Evolutionary conservation across 192 early-diverging fungal species (phyloP), one percentile per base, ranked within the genome.

Genomic region (Coemansia sp.): DNA sequence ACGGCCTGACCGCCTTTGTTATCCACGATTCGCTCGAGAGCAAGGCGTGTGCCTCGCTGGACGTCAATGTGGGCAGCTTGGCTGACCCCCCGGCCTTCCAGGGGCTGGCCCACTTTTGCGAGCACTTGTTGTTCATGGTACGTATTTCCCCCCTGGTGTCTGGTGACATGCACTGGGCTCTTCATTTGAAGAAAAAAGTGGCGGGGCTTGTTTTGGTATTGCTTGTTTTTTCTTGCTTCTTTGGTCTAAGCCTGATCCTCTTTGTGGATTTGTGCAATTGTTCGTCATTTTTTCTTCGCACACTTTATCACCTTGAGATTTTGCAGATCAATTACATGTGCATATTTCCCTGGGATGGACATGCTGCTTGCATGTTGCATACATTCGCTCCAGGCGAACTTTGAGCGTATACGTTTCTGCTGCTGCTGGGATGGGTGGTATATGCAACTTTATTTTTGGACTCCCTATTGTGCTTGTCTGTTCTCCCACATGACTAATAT

Each of bases 21-120:
- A 84, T 91, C 26, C 88, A 88, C 64, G 88, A 69, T 48, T 23
- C 50, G 7, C 48, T 78, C 12, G 85, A 86, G 13, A 88, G 89
- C 78, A 86, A 88, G 75, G 84, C 89, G 25, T 86, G 86, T 34
- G 91, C 91, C 0, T 82, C 87, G 0, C 48, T 90, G 35, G 83
- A 85, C 62, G 90, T 92, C 26, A 85, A 88, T 57, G 90, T 92
- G 60, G 91, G 91, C 35, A 82, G 88, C 43, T 66, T 90, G 37
- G 85, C 75, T 18, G 90, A 91, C 70, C 90, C 89, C 16, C 84
- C 83, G 68, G 79, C 85, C 61, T 70, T 89, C 18, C 88, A 85
- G 70, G 91, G 91, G 1, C 69, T 93, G 59, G 91, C 91, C 1
- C 91, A 93, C 63, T 93, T 90, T 65, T 86, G 88, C 77, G 91